phyloP scores from a whole-genome alignment of 2,329 filamentous ascomycete species.

The Pleoardoris graminearum region DNA sequence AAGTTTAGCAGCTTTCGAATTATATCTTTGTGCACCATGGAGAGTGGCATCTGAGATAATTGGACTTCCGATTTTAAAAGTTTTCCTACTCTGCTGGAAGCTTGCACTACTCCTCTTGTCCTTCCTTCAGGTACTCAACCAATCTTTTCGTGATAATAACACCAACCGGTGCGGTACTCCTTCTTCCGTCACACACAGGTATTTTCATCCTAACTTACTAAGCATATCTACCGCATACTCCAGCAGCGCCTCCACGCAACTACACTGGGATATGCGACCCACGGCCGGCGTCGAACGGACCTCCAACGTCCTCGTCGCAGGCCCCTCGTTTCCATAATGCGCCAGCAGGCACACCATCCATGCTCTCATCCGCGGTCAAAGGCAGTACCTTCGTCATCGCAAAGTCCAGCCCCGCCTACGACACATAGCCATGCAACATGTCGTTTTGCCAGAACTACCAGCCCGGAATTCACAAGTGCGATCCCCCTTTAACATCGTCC shows the following conservation, averaged over 20 bases:
- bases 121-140: no score
- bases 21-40: no score
- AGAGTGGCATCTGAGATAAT: no score
- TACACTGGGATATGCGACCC: conserved; percentile 57
- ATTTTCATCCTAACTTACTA: conserved; percentile 58
- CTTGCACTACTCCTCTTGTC: no score
- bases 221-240: conserved; percentile 65
- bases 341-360: conserved; percentile 47
- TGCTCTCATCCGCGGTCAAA: neutral
- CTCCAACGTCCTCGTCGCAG: conserved; percentile 22
- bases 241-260: conserved; percentile 58
- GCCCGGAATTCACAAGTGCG: conserved; percentile 61
- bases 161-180: conserved; percentile 55
- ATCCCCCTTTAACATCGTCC: conserved; percentile 50
- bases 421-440: conserved; percentile 56
- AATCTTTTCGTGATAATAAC: conserved; percentile 63
- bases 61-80: no score
- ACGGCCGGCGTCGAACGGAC: conserved; percentile 56
- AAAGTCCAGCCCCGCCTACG: conserved; percentile 58
- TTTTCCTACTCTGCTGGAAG: no score
- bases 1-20: no score
- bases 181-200: conserved; percentile 60
- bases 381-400: conserved; percentile 47
- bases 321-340: conserved; percentile 32
- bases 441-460: conserved; percentile 54